phyloP scores from a whole-genome alignment of 441 rosid species.

The Hura crepitans region DNA sequence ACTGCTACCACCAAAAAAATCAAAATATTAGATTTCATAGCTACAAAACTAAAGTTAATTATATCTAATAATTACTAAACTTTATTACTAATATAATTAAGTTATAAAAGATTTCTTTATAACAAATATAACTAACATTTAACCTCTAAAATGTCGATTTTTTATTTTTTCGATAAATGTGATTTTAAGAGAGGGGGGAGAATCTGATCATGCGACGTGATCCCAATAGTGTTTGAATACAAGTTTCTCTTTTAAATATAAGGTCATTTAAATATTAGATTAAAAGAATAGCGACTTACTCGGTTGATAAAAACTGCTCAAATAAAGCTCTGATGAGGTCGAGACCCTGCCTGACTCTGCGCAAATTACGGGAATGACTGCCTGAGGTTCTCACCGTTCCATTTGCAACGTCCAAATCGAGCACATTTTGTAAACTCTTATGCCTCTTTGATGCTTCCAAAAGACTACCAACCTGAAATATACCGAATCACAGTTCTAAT shows the following conservation, averaged over 20 bases:
- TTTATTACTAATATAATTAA: too few species aligned
- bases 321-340: slow-evolving; percentile 84
- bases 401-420: slow-evolving; percentile 58
- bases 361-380: slow-evolving; percentile 74
- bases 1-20: slow-evolving; percentile 23
- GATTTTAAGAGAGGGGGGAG: too few species aligned
- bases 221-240: too few species aligned
- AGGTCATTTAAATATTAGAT: too few species aligned
- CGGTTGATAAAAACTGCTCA: slow-evolving; percentile 56
- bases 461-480: slow-evolving; percentile 50
- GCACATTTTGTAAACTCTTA: slow-evolving; percentile 44
- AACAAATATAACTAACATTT: too few species aligned
- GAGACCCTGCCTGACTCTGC: slow-evolving; percentile 88
- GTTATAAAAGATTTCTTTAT: too few species aligned
- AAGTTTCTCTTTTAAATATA: too few species aligned
- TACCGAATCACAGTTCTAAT: neutral
- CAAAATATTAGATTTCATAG: slow-evolving; percentile 2
- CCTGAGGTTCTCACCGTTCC: slow-evolving; percentile 64
- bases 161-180: too few species aligned
- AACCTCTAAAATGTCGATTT: too few species aligned
- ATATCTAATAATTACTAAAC: too few species aligned
- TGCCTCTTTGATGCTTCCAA: slow-evolving; percentile 60
- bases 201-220: too few species aligned
- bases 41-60: neutral
- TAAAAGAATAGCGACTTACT: slow-evolving; percentile 36